phyloP scores from a whole-genome alignment of 2,329 filamentous ascomycete genomes.

The Pseudogymnoascus sp. region DNA sequence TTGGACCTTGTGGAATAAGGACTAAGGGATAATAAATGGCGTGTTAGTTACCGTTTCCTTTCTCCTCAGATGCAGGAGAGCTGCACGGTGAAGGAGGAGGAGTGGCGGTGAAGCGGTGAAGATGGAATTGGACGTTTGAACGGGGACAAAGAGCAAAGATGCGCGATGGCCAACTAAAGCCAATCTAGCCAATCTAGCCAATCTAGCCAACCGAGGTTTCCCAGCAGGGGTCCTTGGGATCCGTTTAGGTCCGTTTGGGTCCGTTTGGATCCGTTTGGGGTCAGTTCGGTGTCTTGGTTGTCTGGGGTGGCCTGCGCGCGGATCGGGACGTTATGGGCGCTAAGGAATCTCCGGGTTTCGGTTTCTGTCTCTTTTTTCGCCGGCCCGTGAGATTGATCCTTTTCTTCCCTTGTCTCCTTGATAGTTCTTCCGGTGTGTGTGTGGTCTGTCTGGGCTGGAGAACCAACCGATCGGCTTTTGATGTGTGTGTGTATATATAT shows the following conservation, averaged over 20 bases:
- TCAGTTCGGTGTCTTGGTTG: background rate
- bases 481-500: background rate
- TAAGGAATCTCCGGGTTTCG: background rate
- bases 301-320: background rate
- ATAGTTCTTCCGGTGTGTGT: background rate
- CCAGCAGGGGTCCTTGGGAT: background rate
- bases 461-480: background rate
- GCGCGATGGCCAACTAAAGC: background rate
- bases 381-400: background rate
- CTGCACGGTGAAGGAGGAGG: background rate
- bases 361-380: background rate
- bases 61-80: background rate
- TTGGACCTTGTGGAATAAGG: background rate
- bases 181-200: background rate
- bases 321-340: constrained; percentile 3
- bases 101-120: background rate
- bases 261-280: background rate
- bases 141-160: constrained; percentile 1
- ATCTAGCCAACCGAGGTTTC: background rate
- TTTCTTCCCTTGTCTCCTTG: background rate
- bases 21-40: background rate
- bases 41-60: background rate
- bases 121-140: constrained; percentile 1
- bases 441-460: background rate
- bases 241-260: background rate